A percentile compares a stretch with the other conserved stretches of the same genome.
phyloP scores from a whole-genome alignment of 2,329 filamentous ascomycete genomes.

The Chalaropsis thielavioides region DNA sequence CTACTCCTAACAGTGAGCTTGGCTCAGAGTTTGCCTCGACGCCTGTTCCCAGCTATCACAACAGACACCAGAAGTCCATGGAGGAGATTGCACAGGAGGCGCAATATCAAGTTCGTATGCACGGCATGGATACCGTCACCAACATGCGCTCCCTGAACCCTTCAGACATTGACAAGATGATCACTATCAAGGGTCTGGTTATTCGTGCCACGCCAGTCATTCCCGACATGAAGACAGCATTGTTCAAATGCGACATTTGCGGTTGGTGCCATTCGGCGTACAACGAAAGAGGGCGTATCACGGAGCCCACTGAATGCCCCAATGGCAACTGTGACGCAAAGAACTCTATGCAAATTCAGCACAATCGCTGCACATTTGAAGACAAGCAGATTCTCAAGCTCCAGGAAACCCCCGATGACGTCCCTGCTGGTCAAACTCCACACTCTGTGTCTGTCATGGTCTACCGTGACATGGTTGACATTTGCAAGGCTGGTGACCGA shows the following conservation, averaged over 20 bases:
- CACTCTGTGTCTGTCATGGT: slow-evolving; percentile 93
- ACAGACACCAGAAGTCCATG: slow-evolving; percentile 41
- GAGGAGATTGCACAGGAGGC: slow-evolving; percentile 70
- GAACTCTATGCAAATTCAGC: slow-evolving; percentile 96
- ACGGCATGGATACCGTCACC: slow-evolving; percentile 70
- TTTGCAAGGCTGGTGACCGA: slow-evolving; percentile 94
- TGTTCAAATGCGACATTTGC: slow-evolving; percentile 90
- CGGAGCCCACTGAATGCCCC: slow-evolving; percentile 82
- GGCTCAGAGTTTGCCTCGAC: slow-evolving; percentile 28
- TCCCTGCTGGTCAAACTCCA: slow-evolving; percentile 90
- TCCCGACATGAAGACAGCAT: slow-evolving; percentile 97
- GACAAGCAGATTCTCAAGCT: slow-evolving; percentile 99
- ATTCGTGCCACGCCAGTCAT: slow-evolving; percentile 94
- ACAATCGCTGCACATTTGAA: slow-evolving; percentile 87
- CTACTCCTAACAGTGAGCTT: slow-evolving; percentile 30
- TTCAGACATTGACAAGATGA: slow-evolving; percentile 90
- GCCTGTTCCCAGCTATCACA: slow-evolving; percentile 24
- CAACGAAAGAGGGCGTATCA: slow-evolving; percentile 90
- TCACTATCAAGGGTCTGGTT: slow-evolving; percentile 88
- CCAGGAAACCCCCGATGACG: slow-evolving; percentile 88
- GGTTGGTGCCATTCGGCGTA: slow-evolving; percentile 82
- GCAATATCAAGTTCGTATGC: slow-evolving; percentile 76
- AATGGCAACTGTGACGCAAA: slow-evolving; percentile 64
- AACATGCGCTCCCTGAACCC: slow-evolving; percentile 93
- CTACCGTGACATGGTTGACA: slow-evolving; percentile 92